Conservation (phyloP, 192 early-diverging fungal species). For the Nowakowskiella sp. region DNA sequence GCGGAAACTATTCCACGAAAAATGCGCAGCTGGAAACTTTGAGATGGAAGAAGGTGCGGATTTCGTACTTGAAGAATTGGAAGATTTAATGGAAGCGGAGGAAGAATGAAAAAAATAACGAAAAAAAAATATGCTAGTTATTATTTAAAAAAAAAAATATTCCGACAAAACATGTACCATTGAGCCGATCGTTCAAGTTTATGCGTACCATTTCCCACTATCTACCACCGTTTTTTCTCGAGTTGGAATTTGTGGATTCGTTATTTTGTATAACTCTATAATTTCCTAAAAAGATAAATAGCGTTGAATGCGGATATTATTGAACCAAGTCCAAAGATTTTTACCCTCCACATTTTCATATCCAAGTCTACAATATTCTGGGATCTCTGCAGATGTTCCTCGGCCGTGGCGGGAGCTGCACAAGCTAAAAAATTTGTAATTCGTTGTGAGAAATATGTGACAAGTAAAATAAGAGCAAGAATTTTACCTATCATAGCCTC, state of each 20-base stretch:
- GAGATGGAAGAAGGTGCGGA: neutral
- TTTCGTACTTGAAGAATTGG: too few relatives aligned
- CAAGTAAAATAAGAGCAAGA: too few relatives aligned
- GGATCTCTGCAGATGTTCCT: neutral
- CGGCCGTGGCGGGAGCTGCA: neutral
- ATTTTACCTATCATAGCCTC: too few relatives aligned
- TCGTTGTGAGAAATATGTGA: too few relatives aligned
- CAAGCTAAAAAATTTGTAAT: too few relatives aligned
- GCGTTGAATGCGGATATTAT: neutral
- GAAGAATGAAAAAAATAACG: too few relatives aligned
- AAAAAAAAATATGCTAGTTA: too few relatives aligned
- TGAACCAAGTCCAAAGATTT: neutral
- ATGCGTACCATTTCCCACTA: neutral
- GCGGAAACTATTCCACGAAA: conserved; percentile 49
- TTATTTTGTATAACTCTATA: neutral
- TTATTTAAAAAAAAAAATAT: too few relatives aligned
- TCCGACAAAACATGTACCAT: too few relatives aligned
- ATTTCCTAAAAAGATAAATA: neutral
- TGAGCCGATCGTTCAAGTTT: too few relatives aligned
- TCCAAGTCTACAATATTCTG: neutral
- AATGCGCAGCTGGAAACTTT: conserved; percentile 50
- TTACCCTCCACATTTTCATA: neutral
- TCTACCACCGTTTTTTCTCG: neutral
- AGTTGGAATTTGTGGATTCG: neutral
- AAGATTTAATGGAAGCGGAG: too few relatives aligned